Evolutionary conservation across 257 asterid species (phyloP), one percentile per base, ranked within the genome.

Genomic region (Mitragyna speciosa): DNA sequence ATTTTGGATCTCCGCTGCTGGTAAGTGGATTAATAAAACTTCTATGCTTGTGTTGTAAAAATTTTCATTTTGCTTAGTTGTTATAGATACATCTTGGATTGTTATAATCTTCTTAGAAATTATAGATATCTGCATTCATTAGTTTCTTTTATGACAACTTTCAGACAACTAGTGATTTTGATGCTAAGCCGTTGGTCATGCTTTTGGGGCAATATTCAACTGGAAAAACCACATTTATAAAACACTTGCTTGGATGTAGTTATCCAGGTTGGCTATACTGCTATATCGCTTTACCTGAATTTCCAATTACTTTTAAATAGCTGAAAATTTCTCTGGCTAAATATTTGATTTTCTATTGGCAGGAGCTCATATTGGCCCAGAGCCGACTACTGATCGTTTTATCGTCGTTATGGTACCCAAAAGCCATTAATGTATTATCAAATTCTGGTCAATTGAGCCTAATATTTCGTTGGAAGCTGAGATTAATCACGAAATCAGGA

Each of bases 321-420:
- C 15, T 74, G 72, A 26, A 28, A 70, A 17, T 63, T 82, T 33
- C n/a, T 36, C 14, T 73, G 72, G 52, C 76, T 87, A 61, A 79
- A 49, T 30, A 26, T 31, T 58, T 77, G 28, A 61, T 80, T 83
- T 79, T 78, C 36, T 66, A 56, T 78, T 67, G 71, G n/a, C 74
- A 95, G 99, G 99, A 79, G 90, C 99, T 86, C 99, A 95, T 82
- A 94, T 95, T 72, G 99, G 99, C 86, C 99, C 99, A 52, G 98
- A 95, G 87, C 99, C 99, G 51, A 95, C 99, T 63, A 95, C 99
- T 24, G 99, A 95, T 75, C 89, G 97, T 49, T 95, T 95, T 81
- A 91, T 95, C 82, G 96, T 83, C 80, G 99, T 95, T 82, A 93
- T 89, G 99, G 99, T 95, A 92, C 39, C 12, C 48, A 58, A 63